Evolutionary conservation across 2,329 filamentous ascomycete species (phyloP), one percentile per base, ranked within the genome.

Genomic region (Cylindrodendrum hubeiense): DNA sequence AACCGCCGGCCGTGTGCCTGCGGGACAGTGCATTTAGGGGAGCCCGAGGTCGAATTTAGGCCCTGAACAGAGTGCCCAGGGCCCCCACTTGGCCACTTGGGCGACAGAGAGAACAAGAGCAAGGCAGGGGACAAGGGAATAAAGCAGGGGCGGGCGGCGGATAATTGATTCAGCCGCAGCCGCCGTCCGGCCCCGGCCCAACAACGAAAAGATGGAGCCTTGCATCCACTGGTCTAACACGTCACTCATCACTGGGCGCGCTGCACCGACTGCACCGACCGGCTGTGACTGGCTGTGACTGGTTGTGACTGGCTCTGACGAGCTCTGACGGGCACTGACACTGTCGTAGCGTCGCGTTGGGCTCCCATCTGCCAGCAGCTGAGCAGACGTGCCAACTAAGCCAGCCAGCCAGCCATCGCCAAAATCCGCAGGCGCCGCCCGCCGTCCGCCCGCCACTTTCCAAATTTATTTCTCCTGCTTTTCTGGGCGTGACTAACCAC

Each of bases 81-180:
- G 15, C 6, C 37, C n/a, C 37, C 37, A 39, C 37, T 34, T 34
- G 9, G 33, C 9, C 44, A 50, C 44, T 52, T 51, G 47, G 56
- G 46, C 22, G 19, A 47, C 33, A 50, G 24, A 37, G 28, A 28
- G 53, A 17, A 44, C 19, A 44, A 12, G 43, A 19, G 22, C 19
- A 44, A 12, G 43, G 43, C 10, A 22, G 19, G 22, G 19, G 19
- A 21, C 19, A 22, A 19, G 33, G 12, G 21, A 24, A 30, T 19
- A 19, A 26, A 17, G 33, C n/a, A 51, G 8, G 43, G 12, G 30
- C 54, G 60, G 60, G 8, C 26, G 12, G 30, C 54, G 60, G 60
- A 66, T 63, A 66, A 66, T 66, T 60, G 49, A 66, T 63, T 63
- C 54, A 59, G 49, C 63, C 63, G 63, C 63, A 65, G 50, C 60